Base-by-base conservation (phyloP, 108 stramenopile species). In the Poteriospumella lacustris region DNA sequence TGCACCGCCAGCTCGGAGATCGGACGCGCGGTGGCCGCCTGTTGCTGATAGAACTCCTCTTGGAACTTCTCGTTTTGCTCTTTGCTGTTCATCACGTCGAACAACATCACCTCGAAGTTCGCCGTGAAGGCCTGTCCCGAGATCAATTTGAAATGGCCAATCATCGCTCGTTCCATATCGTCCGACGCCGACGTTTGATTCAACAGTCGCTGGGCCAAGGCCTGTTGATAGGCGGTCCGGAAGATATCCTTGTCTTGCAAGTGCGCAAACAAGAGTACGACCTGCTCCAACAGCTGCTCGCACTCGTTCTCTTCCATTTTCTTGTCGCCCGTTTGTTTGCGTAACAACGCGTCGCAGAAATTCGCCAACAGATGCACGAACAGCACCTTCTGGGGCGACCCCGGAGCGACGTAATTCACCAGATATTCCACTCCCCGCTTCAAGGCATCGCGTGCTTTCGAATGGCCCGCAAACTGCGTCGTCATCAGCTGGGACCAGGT, bases 181-280 rank as follows among this genome's bases (percentile, higher is more conserved):
- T 96, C 93, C 58, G 93, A 93, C 2, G 98, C 93, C 1, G 96
- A 97, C 28, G 95, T 89, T 80, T 94, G 92, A 75, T 93, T 94
- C 76, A 99, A 84, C 59, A 99, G 88, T n/a, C 99, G 94, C 87
- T 97, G 96, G 38, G 97, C 94, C 69, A 99, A 89, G 82, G 96
- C 96, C 77, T 97, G 93, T 29, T 96, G 89, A 82, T 97, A 97
- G 70, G 97, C 95, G 76, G 97, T 96, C 24, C 93, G 95, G 88
- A 98, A 99, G 76, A 95, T 82, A 81, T 99, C 99, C 90, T 99
- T 99, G 80, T 99, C 99, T 0, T 93, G 92, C 41, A 99, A 83
- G 83, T 96, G 97, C 1, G 92, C 89, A 77, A 99, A 99, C 12
- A 99, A 86, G 83, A 94, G 91, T 31, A 99, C 96, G 78, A 96